A percentile compares a stretch with the other conserved stretches of the same genome.
Evolutionary conservation across 768 basidiomycete species (phyloP).

Genomic region (Suillus weaverae): DNA sequence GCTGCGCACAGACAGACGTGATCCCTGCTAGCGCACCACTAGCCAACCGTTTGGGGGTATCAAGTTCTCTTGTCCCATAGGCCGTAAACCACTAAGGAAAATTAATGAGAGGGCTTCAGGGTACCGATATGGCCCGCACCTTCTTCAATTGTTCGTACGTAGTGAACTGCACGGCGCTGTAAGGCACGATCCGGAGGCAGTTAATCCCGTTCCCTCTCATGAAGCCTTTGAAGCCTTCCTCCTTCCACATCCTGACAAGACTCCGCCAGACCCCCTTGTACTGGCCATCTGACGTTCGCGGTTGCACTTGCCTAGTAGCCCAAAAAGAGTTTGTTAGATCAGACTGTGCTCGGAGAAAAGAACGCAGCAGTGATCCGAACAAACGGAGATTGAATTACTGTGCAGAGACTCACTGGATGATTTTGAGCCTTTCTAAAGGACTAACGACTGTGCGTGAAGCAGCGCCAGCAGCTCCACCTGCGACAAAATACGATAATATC

Average conservation of each 20-base stretch:
- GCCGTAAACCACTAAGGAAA: conserved; percentile 63
- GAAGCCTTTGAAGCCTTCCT: conserved; percentile 90
- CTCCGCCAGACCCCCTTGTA: conserved; percentile 87
- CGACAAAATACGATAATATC: conserved; percentile 50
- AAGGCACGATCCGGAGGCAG: conserved; percentile 91
- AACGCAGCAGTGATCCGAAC: not conserved
- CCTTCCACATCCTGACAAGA: conserved; percentile 81
- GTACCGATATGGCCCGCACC: conserved; percentile 37
- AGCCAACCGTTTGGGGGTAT: conserved; percentile 83
- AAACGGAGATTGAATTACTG: not conserved
- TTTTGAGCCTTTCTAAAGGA: conserved; percentile 91
- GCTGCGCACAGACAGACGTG: conserved; percentile 82
- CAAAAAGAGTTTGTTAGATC: conserved; percentile 8
- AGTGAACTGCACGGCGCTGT: conserved; percentile 84
- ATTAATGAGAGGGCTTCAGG: not conserved
- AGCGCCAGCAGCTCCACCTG: conserved; percentile 55
- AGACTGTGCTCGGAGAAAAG: conserved; percentile 5
- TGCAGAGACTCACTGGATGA: conserved; percentile 76
- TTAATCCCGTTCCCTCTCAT: conserved; percentile 96
- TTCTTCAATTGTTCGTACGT: conserved; percentile 92
- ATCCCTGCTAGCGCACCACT: conserved; percentile 93
- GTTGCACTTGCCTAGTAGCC: conserved; percentile 81
- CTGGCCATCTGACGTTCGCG: conserved; percentile 55
- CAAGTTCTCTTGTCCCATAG: conserved; percentile 71
- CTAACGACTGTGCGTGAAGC: conserved; percentile 90